phyloP scores from a whole-genome alignment of 1,139 yeast species.

The Geotrichum carabidarum region DNA sequence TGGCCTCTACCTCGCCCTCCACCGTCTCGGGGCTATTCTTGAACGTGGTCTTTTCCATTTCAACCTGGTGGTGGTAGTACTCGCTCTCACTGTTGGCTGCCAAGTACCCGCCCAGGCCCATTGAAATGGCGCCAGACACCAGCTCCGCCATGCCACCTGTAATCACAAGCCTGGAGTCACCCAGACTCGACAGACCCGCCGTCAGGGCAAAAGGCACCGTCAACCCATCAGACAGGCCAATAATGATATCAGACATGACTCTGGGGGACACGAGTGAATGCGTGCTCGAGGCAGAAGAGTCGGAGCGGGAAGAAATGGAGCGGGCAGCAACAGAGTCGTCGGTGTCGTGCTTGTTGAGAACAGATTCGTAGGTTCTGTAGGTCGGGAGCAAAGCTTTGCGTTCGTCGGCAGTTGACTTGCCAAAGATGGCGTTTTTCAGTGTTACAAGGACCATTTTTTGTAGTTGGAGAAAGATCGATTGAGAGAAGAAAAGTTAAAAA shows the following conservation, averaged over 20 bases:
- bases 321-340: constrained; percentile 19
- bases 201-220: constrained; percentile 84
- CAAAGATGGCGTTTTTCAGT: constrained; percentile 33
- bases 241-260: constrained; percentile 71
- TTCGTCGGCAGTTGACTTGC: constrained; percentile 23
- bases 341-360: constrained; percentile 20
- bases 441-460: constrained; percentile 33
- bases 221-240: constrained; percentile 75
- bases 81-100: constrained; percentile 78
- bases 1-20: constrained; percentile 58
- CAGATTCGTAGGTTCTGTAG: constrained; percentile 26
- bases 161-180: constrained; percentile 66
- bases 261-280: constrained; percentile 42
- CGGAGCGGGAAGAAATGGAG: constrained; percentile 2
- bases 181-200: constrained; percentile 72
- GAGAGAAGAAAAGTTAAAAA: not conserved
- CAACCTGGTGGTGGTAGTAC: constrained; percentile 47
- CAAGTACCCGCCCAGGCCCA: constrained; percentile 79
- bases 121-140: constrained; percentile 76
- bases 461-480: constrained; percentile 1
- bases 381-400: constrained; percentile 32
- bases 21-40: constrained; percentile 49
- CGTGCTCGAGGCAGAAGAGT: constrained; percentile 17
- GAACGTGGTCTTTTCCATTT: constrained; percentile 55
- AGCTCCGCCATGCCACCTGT: constrained; percentile 86